Base-by-base conservation (phyloP, 306 rosid genomes). In the Delonix regia region DNA sequence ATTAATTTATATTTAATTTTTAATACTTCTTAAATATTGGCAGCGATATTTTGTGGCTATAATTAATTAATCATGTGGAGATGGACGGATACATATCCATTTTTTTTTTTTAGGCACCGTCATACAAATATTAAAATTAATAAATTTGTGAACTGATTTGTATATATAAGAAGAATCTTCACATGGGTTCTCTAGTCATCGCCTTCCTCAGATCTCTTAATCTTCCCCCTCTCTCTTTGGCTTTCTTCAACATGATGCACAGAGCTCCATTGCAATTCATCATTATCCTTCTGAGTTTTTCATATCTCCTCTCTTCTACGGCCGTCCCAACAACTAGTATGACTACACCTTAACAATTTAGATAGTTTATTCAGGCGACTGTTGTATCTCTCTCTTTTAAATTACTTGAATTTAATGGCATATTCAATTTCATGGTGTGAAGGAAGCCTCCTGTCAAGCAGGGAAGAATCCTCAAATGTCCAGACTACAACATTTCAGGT, bases 321-420 rank as follows among this genome's bases (percentile, higher is more conserved):
- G 84, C 83, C 13, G 69, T 67, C 60, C 82, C 87, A 25, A 51
- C 84, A 28, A 72, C 82, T 13, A 85, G 93, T 89, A 89, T 81
- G 81, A 21, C 57, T 14, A n/a, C n/a, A n/a, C 38, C 41, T 38
- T 38, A 38, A 38, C 41, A 38, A 38, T 42, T 39, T 45, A 15
- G 9, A 47, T 45, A 24, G 49, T n/a, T 21, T 27, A 4, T 66
- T 49, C 10, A n/a, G n/a, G n/a, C n/a, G n/a, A n/a, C 0, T 8
- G 57, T 27, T 7, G 1, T 65, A 7, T 36, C 24, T 13, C 9
- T 64, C 38, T 41, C 25, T 0, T 14, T 22, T 77, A 25, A 27
- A 41, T 64, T 72, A 10, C 14, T 48, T 61, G 22, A 34, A 7
- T 52, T 71, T 76, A 51, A 33, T 66, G 41, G 25, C 48, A 38